These are phyloP conservation scores for Orbilia oligospora DNA, from an alignment of 2,329 filamentous ascomycete genomes.

Conservation along the genomic window DNA sequence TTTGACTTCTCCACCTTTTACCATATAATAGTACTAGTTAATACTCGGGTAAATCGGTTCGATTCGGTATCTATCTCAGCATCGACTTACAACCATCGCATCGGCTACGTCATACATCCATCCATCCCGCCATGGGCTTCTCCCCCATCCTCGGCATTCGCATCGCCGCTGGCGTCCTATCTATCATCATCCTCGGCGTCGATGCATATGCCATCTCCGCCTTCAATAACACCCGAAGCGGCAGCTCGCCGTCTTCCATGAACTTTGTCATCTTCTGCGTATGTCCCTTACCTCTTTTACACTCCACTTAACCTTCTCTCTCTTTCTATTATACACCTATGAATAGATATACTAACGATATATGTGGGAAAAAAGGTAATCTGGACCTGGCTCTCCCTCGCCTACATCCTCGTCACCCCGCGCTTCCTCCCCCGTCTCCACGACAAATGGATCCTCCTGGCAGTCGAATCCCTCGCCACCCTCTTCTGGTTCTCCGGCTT, in stretches of 20 bases:
- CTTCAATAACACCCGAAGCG: conserved; percentile 46
- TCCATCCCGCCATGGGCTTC: conserved; percentile 44
- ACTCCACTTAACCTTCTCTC: too few relatives aligned
- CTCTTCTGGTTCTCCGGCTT: conserved; percentile 60
- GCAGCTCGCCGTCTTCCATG: conserved; percentile 55
- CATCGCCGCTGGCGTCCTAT: conserved; percentile 46
- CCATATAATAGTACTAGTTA: too few relatives aligned
- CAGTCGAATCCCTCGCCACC: conserved; percentile 56
- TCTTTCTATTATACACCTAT: not conserved
- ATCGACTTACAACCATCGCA: too few relatives aligned
- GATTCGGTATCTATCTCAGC: too few relatives aligned
- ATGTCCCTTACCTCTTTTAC: too few relatives aligned
- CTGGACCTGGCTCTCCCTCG: conserved; percentile 57
- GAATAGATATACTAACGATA: too few relatives aligned
- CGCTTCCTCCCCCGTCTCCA: conserved; percentile 58
- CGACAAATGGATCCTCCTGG: conserved; percentile 58
- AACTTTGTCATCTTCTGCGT: conserved; percentile 59
- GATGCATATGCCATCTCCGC: conserved; percentile 50
- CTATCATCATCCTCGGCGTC: conserved; percentile 57
- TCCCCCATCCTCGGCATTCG: conserved; percentile 56
- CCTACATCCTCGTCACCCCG: conserved; percentile 53
- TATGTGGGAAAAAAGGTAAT: conserved; percentile 42
- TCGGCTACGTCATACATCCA: not conserved
- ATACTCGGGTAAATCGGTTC: too few relatives aligned
- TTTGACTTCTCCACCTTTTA: too few relatives aligned